A percentile compares a stretch with the other conserved stretches of the same genome.
phyloP scores from a whole-genome alignment of 164 flowering plant species.

The Vitis cinerea region DNA sequence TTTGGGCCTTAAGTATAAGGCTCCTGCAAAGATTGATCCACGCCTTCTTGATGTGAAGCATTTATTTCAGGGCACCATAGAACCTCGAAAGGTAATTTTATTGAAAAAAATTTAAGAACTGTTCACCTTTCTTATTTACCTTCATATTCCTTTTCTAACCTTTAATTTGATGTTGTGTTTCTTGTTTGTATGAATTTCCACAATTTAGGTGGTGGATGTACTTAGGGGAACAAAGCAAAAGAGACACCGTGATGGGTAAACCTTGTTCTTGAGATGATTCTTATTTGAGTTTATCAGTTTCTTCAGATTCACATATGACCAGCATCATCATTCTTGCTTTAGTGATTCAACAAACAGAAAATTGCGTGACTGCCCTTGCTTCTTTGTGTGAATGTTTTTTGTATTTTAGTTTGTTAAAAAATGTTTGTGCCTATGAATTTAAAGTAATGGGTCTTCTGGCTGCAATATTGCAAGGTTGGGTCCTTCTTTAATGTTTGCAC shows the following conservation, averaged over 20 bases:
- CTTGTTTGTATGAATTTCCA: neutral
- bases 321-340: neutral
- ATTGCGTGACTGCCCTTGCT: neutral
- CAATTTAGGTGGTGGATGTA: slow-evolving; percentile 72
- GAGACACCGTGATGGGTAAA: slow-evolving; percentile 91
- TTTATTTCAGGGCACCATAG: slow-evolving; percentile 65
- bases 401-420: neutral
- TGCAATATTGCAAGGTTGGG: neutral
- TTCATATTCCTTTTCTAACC: neutral
- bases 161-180: neutral
- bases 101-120: neutral
- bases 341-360: neutral
- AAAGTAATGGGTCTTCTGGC: neutral
- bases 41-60: slow-evolving; percentile 91
- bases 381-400: neutral
- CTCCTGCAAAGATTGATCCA: slow-evolving; percentile 96
- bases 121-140: neutral
- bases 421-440: neutral
- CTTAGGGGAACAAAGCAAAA: slow-evolving; percentile 77
- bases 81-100: slow-evolving; percentile 65
- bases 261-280: slow-evolving; percentile 5
- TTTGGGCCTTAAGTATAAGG: slow-evolving; percentile 72
- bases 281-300: neutral
- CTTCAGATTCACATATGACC: neutral
- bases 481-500: neutral